These are phyloP conservation scores for Rubus idaeus DNA, from an alignment of 306 rosid species.

Conservation along the genomic window DNA sequence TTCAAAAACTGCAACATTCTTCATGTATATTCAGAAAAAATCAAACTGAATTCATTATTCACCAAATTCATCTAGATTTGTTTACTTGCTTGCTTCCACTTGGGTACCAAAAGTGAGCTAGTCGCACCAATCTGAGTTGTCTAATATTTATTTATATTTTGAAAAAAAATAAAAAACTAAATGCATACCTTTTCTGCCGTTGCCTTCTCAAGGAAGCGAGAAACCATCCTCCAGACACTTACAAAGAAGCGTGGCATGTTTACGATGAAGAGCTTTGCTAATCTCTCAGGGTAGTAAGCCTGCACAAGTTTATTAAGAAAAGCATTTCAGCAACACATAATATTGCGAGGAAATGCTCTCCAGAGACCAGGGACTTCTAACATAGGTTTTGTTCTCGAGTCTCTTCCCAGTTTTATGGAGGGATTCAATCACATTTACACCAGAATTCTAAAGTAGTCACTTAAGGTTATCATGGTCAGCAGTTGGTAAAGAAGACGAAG, in stretches of 20 bases:
- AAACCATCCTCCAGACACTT: constrained; percentile 86
- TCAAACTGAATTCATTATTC: not conserved
- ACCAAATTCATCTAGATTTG: not conserved
- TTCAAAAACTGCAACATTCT: constrained; percentile 1
- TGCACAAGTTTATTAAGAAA: constrained; percentile 27
- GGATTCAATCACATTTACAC: not conserved
- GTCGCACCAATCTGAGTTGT: not conserved
- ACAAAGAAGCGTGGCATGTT: constrained; percentile 87
- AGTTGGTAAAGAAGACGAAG: not conserved
- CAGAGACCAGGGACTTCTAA: not conserved
- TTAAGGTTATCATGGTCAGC: not conserved
- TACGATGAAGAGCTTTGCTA: constrained; percentile 63
- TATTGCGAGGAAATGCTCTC: not conserved
- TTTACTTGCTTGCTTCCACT: not conserved
- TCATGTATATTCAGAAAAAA: not conserved
- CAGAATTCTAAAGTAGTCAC: not conserved
- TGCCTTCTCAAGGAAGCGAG: constrained; percentile 77
- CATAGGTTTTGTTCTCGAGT: not conserved
- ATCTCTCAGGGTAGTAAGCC: constrained; percentile 94
- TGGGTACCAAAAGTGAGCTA: not conserved
- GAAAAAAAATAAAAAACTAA: not conserved
- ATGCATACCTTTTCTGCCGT: constrained; percentile 68
- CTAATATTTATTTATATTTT: not conserved
- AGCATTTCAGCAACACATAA: not conserved
- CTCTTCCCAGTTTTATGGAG: not conserved